phyloP scores from a whole-genome alignment of 768 basidiomycete genomes.

The Mrakia frigida region DNA sequence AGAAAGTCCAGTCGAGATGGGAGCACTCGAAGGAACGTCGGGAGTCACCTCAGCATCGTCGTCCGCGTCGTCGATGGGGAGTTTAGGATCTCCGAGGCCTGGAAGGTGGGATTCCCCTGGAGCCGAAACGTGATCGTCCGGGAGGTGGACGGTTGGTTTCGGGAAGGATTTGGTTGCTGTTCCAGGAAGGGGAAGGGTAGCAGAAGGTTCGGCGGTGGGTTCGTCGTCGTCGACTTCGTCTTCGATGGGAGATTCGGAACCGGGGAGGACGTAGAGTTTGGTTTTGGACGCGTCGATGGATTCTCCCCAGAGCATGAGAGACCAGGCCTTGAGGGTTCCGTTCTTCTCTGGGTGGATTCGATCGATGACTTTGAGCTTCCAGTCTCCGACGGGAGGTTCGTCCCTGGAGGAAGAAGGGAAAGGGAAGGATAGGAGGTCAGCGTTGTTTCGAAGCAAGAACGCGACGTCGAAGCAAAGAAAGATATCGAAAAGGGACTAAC shows the following conservation, averaged over 20 bases:
- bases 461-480: background rate
- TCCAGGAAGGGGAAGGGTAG: background rate
- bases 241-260: conserved; percentile 27
- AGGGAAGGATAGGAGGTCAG: background rate
- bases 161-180: conserved; percentile 57
- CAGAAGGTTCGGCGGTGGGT: conserved; percentile 24
- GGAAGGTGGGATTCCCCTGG: conserved; percentile 76
- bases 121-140: conserved; percentile 74
- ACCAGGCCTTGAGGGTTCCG: conserved; percentile 79
- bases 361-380: conserved; percentile 84
- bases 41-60: conserved; percentile 24
- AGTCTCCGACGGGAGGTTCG: conserved; percentile 81
- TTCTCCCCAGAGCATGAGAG: conserved; percentile 86
- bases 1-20: conserved; percentile 31
- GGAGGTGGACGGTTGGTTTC: conserved; percentile 82
- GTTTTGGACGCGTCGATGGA: conserved; percentile 66
- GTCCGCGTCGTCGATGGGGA: conserved; percentile 30
- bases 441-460: background rate
- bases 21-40: conserved; percentile 22
- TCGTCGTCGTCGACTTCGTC: conserved; percentile 43
- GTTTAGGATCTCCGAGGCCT: conserved; percentile 37
- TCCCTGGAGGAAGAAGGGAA: conserved; percentile 56
- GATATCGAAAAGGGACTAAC: conserved; percentile 49
- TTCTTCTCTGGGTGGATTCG: conserved; percentile 57
- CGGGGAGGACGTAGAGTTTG: conserved; percentile 50